Evolutionary conservation across 441 rosid species (phyloP), one percentile per base, ranked within the genome.

Genomic region (Croton setiger): DNA sequence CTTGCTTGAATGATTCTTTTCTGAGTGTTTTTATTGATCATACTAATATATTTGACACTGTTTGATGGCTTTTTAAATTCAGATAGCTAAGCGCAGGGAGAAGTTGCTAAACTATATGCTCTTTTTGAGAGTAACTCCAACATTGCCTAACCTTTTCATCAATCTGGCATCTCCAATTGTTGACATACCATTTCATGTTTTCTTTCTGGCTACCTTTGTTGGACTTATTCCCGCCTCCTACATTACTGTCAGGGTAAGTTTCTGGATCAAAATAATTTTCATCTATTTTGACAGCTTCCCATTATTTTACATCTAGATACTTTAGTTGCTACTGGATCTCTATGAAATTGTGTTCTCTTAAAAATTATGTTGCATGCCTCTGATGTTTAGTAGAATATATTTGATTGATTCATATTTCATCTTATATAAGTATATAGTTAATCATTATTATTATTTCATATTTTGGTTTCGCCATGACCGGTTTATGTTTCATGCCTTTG

Each of bases 111-210:
- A 92, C 80, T 94, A 92, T 77, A 88, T 92, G 98, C 88, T 94
- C 70, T 94, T 94, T 81, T 74, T 94, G 83, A 87, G 99, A 79
- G 82, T 94, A 74, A 94, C 99, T 60, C 99, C 99, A 21, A 79
- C 99, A 0, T 71, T 94, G 65, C 98, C 99, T 55, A 94, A 94
- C 79, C 97, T 94, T 13, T 94, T 94, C 57, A 94, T 94, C 81
- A 94, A 92, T 81, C 78, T 92, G 87, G 99, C 99, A 15, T 94
- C 99, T 68, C 98, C 99, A 0, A 94, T 94, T 11, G 97, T 94
- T 45, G 98, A 94, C 80, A 85, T 94, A 71, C 99, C 99, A 21
- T 94, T 92, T 84, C 97, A 90, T 82, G 73, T 92, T 68, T 94
- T 94, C 96, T 92, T 94, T 74, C 75, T 79, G 76, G 99, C 98